phyloP scores from a whole-genome alignment of 2,329 filamentous ascomycete genomes.

The Pseudocercospora cruenta region DNA sequence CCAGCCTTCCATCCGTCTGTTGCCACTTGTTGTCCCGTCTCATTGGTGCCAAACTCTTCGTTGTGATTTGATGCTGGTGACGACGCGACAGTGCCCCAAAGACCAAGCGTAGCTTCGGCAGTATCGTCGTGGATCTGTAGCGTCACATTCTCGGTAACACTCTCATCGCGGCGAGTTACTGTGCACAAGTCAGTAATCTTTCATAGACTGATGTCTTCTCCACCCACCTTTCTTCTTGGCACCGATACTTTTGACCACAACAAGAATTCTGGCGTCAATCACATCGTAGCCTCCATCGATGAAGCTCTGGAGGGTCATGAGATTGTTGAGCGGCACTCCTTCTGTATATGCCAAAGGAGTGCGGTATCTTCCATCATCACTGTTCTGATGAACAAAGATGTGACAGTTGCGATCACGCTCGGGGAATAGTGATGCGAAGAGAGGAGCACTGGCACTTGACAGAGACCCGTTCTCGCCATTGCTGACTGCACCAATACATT shows the following conservation, averaged over 20 bases:
- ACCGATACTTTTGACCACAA: slow-evolving; percentile 63
- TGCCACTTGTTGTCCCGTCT: slow-evolving; percentile 1
- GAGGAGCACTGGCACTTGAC: slow-evolving; percentile 49
- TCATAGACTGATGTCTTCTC: no score
- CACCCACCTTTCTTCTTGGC: slow-evolving; percentile 51
- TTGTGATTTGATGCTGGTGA: slow-evolving; percentile 26
- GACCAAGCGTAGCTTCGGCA: slow-evolving; percentile 54
- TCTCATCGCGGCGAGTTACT: slow-evolving; percentile 54
- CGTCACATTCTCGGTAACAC: slow-evolving; percentile 52
- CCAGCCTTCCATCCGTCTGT: slow-evolving; percentile 34
- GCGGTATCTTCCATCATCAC: slow-evolving; percentile 49
- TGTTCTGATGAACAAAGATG: slow-evolving; percentile 57
- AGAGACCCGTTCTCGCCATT: slow-evolving; percentile 48
- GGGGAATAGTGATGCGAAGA: slow-evolving; percentile 62
- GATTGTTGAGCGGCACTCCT: slow-evolving; percentile 44
- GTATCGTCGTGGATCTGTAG: slow-evolving; percentile 63
- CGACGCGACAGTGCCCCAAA: slow-evolving; percentile 57
- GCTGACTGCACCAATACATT: slow-evolving; percentile 42
- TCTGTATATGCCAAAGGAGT: slow-evolving; percentile 51
- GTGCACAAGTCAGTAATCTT: slow-evolving; percentile 14
- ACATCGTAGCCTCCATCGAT: slow-evolving; percentile 59
- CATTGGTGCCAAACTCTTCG: neutral
- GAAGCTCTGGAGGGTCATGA: slow-evolving; percentile 63
- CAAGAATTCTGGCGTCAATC: slow-evolving; percentile 55
- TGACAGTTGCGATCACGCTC: slow-evolving; percentile 59